Evolutionary conservation across 768 basidiomycete species (phyloP), one percentile per base, ranked within the genome.

Genomic region (Podaxis sp.): DNA sequence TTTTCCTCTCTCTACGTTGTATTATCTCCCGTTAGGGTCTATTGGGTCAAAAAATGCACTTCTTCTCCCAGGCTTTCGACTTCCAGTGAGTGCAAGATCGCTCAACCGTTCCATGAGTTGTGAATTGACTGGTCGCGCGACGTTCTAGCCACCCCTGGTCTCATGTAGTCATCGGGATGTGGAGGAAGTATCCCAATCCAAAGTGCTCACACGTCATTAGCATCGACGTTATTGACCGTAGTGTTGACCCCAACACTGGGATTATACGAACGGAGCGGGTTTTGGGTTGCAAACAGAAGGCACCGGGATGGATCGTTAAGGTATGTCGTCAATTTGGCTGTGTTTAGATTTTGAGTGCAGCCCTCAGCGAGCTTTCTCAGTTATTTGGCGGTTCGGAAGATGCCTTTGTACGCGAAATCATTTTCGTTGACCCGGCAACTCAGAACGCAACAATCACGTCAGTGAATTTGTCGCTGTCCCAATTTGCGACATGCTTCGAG

Each of bases 141-240:
- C 59, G 4, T 49, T 51, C 57, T 68, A 97, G 95, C 65, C 93
- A 95, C 72, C 84, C 93, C 46, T 96, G 95, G 89, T 83, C 88
- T 64, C 93, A 94, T 79, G 93, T 96, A 68, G 87, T 95, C 65
- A 89, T 91, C 71, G 92, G 92, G 66, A 92, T 96, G 83, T 95
- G 93, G 90, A 88, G 90, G 67, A 97, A 97, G 82, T 97, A 97
- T 75, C 95, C 95, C 57, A 96, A 96, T 74, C 90, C 94, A 58
- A 91, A 91, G 70, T 94, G 93, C 76, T 84, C 90, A 24, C 93
- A 95, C 73, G 93, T 95, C 67, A 80, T 93, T 67, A 91, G 90
- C 66, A 84, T 95, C 71, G 93, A 95, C 74, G 93, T 95, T 30
- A 64, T 96, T 61, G 90, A 94, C 78, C 88, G 95, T 66, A 83